Conservation (phyloP, 352 stramenopile species). For the Phytophthora multivora region DNA sequence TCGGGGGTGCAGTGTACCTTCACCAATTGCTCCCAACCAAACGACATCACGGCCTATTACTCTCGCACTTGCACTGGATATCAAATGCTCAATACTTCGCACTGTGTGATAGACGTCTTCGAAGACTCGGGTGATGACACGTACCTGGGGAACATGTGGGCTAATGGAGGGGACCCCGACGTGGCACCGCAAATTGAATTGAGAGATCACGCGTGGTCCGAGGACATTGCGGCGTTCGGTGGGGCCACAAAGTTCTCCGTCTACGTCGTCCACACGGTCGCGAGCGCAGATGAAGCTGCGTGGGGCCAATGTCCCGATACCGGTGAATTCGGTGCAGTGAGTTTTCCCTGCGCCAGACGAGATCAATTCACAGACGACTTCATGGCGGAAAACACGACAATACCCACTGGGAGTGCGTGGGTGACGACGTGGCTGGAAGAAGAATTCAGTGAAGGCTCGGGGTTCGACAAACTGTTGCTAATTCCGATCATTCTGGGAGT, state of each 20-base stretch:
- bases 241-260: slow-evolving; percentile 15
- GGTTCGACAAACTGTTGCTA: slow-evolving; percentile 12
- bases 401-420: slow-evolving; percentile 18
- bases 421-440: slow-evolving; percentile 26
- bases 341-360: slow-evolving; percentile 13
- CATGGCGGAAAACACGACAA: slow-evolving; percentile 22
- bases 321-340: slow-evolving; percentile 6
- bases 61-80: slow-evolving; percentile 32
- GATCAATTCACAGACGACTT: slow-evolving; percentile 18
- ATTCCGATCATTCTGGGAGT: slow-evolving; percentile 27
- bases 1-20: slow-evolving; percentile 11
- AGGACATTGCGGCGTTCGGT: background rate
- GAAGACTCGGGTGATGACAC: background rate
- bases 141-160: slow-evolving; percentile 34
- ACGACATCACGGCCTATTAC: slow-evolving; percentile 10
- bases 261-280: slow-evolving; percentile 29
- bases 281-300: slow-evolving; percentile 4
- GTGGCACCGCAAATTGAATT: slow-evolving; percentile 17
- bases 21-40: slow-evolving; percentile 31
- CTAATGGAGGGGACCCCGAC: slow-evolving; percentile 25
- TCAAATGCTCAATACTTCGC: slow-evolving; percentile 36
- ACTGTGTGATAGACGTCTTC: slow-evolving; percentile 35
- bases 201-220: slow-evolving; percentile 27
- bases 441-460: slow-evolving; percentile 14
- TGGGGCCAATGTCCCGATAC: slow-evolving; percentile 11